Conservation (phyloP, 2,329 filamentous ascomycete species). For the Colletotrichum magnum region DNA sequence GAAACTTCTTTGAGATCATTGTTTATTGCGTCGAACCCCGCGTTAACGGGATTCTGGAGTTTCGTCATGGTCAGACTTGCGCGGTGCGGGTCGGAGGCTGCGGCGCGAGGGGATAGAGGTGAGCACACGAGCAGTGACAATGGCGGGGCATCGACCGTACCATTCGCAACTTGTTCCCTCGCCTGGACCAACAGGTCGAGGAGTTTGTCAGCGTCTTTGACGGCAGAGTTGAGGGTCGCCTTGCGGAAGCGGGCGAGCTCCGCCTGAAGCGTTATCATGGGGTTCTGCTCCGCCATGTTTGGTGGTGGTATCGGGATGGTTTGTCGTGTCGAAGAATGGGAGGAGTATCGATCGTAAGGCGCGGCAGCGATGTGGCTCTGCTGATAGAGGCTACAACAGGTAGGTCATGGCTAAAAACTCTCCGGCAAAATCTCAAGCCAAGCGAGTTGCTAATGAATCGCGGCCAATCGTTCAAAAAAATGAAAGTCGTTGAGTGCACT, state of each 20-base stretch:
- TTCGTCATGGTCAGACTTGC: conserved; percentile 83
- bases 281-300: conserved; percentile 56
- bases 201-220: conserved; percentile 85
- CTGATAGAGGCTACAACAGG: conserved; percentile 22
- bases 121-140: conserved; percentile 33
- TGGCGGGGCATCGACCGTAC: conserved; percentile 59
- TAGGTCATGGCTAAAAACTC: conserved; percentile 25
- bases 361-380: conserved; percentile 25
- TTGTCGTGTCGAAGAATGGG: conserved; percentile 13
- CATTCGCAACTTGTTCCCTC: conserved; percentile 78
- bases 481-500: neutral
- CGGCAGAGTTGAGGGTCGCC: conserved; percentile 77
- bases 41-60: conserved; percentile 87
- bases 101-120: conserved; percentile 1
- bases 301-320: conserved; percentile 6
- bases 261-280: conserved; percentile 73
- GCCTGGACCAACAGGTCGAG: conserved; percentile 83
- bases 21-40: conserved; percentile 84
- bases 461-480: neutral
- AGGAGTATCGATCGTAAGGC: conserved; percentile 7
- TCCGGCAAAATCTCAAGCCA: neutral
- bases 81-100: conserved; percentile 74
- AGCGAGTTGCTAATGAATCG: neutral
- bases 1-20: conserved; percentile 87
- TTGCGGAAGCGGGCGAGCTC: conserved; percentile 82